Evolutionary conservation across 2,329 filamentous ascomycete genomes (phyloP).

Genomic region (Venturia pyrina): DNA sequence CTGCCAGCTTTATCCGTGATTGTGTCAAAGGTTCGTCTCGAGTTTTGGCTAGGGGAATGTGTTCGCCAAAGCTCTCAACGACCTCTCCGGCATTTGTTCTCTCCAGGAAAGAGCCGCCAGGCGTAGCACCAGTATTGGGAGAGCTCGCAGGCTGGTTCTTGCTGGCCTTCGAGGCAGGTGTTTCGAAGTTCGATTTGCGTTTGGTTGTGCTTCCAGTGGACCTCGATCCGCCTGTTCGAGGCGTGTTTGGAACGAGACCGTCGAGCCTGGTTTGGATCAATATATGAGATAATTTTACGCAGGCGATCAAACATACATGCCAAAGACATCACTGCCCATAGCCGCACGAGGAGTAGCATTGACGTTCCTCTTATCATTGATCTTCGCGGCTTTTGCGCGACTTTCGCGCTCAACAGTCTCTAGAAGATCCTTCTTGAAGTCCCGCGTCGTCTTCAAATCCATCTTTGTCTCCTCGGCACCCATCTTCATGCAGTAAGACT

Average conservation of each 20-base stretch:
- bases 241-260: slow-evolving; percentile 35
- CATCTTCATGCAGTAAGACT: slow-evolving; percentile 94
- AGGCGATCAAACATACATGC: slow-evolving; percentile 52
- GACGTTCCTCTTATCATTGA: slow-evolving; percentile 53
- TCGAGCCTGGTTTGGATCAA: slow-evolving; percentile 30
- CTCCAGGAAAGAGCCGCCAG: slow-evolving; percentile 53
- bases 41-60: slow-evolving; percentile 51
- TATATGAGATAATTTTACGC: neutral
- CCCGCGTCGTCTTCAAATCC: slow-evolving; percentile 59
- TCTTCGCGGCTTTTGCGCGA: slow-evolving; percentile 52
- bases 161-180: slow-evolving; percentile 36
- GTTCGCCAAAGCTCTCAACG: slow-evolving; percentile 71
- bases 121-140: slow-evolving; percentile 34
- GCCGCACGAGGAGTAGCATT: slow-evolving; percentile 49
- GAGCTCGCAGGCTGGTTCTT: slow-evolving; percentile 40
- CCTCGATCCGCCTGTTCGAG: slow-evolving; percentile 24
- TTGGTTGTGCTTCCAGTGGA: slow-evolving; percentile 37
- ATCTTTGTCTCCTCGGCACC: slow-evolving; percentile 66
- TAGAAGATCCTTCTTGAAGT: slow-evolving; percentile 79
- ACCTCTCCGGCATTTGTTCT: slow-evolving; percentile 72
- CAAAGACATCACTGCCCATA: slow-evolving; percentile 63
- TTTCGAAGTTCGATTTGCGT: slow-evolving; percentile 43
- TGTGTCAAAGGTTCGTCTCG: slow-evolving; percentile 47
- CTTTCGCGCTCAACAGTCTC: slow-evolving; percentile 72
- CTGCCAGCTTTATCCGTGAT: slow-evolving; percentile 71